Conservation (phyloP, 805 yeast genomes). For the Metschnikowia orientalis region DNA sequence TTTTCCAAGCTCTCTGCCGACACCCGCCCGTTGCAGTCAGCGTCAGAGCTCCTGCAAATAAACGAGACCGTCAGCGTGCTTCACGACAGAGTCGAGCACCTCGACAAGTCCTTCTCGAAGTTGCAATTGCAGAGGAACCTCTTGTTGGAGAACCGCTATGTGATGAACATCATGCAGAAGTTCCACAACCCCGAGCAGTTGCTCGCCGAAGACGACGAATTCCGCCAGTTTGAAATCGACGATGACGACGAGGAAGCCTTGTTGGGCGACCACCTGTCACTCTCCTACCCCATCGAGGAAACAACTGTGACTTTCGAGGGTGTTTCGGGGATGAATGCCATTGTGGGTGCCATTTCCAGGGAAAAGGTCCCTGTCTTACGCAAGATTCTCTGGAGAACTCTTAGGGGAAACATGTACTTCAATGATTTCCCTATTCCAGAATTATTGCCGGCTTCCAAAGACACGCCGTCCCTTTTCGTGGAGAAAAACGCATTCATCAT, state of each 20-base stretch:
- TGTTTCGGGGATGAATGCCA: constrained; percentile 26
- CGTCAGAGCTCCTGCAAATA: constrained; percentile 34
- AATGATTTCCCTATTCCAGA: constrained; percentile 34
- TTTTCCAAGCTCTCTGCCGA: constrained; percentile 43
- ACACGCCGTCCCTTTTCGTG: constrained; percentile 20
- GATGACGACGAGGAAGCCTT: constrained; percentile 29
- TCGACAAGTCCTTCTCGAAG: constrained; percentile 30
- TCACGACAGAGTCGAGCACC: constrained; percentile 32
- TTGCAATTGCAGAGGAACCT: constrained; percentile 24
- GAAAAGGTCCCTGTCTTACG: constrained; percentile 36
- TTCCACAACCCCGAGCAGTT: constrained; percentile 27
- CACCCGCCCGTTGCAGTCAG: constrained; percentile 35
- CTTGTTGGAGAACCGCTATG: constrained; percentile 34
- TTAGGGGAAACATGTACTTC: constrained; percentile 40
- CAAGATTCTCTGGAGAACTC: constrained; percentile 40
- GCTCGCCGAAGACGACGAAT: constrained; percentile 11
- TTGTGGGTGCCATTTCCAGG: constrained; percentile 34
- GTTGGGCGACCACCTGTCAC: constrained; percentile 22
- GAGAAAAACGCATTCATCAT: constrained; percentile 36
- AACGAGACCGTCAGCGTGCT: constrained; percentile 22
- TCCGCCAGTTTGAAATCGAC: constrained; percentile 19
- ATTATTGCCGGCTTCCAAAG: constrained; percentile 12
- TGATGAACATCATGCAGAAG: constrained; percentile 27
- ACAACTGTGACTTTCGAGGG: constrained; percentile 16
- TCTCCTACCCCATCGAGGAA: constrained; percentile 21